Conservation (phyloP, 345 rosid species). For the Mallotus nudiflorus region DNA sequence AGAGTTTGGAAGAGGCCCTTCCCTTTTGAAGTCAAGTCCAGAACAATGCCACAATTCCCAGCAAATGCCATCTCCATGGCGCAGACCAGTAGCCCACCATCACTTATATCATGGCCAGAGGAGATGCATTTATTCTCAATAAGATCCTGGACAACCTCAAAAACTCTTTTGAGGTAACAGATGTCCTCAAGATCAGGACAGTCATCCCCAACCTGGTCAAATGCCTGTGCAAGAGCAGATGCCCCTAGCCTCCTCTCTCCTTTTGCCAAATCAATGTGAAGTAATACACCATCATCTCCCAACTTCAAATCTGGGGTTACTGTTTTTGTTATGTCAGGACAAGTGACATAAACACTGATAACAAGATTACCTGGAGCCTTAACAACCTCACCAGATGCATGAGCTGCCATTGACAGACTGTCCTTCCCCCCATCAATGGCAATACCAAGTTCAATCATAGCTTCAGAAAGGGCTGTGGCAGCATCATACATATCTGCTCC, state of each 20-base stretch:
- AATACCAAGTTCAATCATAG: slow-evolving; percentile 90
- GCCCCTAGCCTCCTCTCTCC: slow-evolving; percentile 88
- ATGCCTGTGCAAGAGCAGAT: slow-evolving; percentile 84
- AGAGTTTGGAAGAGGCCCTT: slow-evolving; percentile 72
- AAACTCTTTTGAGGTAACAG: slow-evolving; percentile 62
- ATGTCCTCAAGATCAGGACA: slow-evolving; percentile 89
- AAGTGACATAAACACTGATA: slow-evolving; percentile 79
- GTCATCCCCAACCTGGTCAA: slow-evolving; percentile 75
- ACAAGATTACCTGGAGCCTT: slow-evolving; percentile 98
- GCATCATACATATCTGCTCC: slow-evolving; percentile 97
- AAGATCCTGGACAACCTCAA: slow-evolving; percentile 70
- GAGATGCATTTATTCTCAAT: slow-evolving; percentile 56
- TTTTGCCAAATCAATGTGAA: slow-evolving; percentile 82
- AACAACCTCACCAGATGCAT: slow-evolving; percentile 71
- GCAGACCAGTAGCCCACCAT: slow-evolving; percentile 75
- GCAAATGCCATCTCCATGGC: slow-evolving; percentile 94
- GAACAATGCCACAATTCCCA: slow-evolving; percentile 67
- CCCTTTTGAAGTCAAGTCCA: slow-evolving; percentile 57
- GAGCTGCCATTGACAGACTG: slow-evolving; percentile 95
- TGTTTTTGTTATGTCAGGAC: slow-evolving; percentile 84
- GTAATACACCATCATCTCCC: slow-evolving; percentile 64
- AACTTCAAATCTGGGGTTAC: slow-evolving; percentile 87
- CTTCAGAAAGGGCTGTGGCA: slow-evolving; percentile 75
- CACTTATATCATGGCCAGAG: slow-evolving; percentile 93
- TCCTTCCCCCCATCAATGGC: slow-evolving; percentile 98